phyloP scores from a whole-genome alignment of 2,329 filamentous ascomycete species.

The Hypocrella siamensis region DNA sequence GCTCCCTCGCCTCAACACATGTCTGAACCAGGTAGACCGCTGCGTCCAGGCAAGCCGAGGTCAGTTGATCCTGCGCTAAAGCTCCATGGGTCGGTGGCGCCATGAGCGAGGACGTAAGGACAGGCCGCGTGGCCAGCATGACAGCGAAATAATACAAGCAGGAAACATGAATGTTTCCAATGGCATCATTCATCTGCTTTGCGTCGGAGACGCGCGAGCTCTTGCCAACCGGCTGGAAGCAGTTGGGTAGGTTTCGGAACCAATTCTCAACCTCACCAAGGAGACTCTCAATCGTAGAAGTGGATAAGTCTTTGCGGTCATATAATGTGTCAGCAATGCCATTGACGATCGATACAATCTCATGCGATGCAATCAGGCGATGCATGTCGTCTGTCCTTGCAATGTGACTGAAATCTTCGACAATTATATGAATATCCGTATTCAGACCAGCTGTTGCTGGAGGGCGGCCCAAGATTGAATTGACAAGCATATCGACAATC shows the following conservation, averaged over 20 bases:
- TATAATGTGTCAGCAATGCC: conserved; percentile 26
- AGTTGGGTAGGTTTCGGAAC: conserved; percentile 26
- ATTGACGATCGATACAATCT: conserved; percentile 25
- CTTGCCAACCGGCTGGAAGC: conserved; percentile 10
- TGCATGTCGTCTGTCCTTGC: conserved; percentile 3
- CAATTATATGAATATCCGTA: conserved; percentile 10
- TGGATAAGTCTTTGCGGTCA: conserved; percentile 17
- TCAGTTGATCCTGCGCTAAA: conserved; percentile 20
- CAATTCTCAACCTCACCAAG: conserved; percentile 26
- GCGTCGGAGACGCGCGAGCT: background rate
- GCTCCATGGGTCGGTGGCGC: conserved; percentile 15
- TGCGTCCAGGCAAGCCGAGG: conserved; percentile 37
- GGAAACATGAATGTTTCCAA: conserved; percentile 37
- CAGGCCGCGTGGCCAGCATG: conserved; percentile 38
- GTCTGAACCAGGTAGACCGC: conserved; percentile 39
- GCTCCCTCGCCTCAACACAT: conserved; percentile 29
- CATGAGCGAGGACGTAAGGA: conserved; percentile 34
- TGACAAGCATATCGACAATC: conserved; percentile 21
- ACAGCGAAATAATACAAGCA: conserved; percentile 44
- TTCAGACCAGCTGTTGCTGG: conserved; percentile 17
- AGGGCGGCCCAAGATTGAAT: conserved; percentile 20
- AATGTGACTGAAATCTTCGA: conserved; percentile 8
- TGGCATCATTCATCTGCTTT: conserved; percentile 15
- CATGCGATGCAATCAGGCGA: conserved; percentile 23
- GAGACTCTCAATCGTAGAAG: conserved; percentile 20